Base-by-base conservation (phyloP, 75 land plant species). In the Picea glauca region DNA sequence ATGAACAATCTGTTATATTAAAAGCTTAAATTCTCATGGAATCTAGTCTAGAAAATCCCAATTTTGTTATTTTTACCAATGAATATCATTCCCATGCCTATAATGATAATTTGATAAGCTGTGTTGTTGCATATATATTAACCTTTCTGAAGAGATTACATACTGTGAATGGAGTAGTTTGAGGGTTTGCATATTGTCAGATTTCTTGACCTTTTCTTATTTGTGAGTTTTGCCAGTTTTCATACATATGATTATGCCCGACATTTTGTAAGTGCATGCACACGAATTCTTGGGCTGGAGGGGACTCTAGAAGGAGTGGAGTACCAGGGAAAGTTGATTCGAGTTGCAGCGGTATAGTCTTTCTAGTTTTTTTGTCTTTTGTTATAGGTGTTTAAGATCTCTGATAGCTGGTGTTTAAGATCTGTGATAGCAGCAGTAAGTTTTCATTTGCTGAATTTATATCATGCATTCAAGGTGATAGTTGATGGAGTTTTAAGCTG, bases 201-300 rank as follows among this genome's bases (percentile, higher is more conserved):
- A 9, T 50, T 50, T 50, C 11, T 50, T 50, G 11, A 50, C 56
- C 56, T 50, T 50, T 50, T 50, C 56, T 50, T 50, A 50, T 56
- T 50, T 77, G 2, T 83, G 58, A 23, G 65, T 57, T 80, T 72
- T 57, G 63, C 64, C 83, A 86, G 88, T 32, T 87, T 87, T 23
- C 89, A 87, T 78, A 86, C 88, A 20, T 87, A 87, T 43, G 88
- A 87, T 72, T 87, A 87, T 85, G 88, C 88, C 15, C 78, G 88
- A 58, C 88, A 87, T 87, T 87, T 87, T 78, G 88, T 87, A 43
- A 87, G 88, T 81, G 88, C 88, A 62, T 87, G 88, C 66, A 87
- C 88, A 62, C 83, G 88, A 58, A 87, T 87, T 57, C 76, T 87
- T 79, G 88, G 88, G 12, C 76, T 87, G 70, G 88, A 87, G 78